These are phyloP conservation scores for Aspergillus caelatus DNA, from an alignment of 2,329 filamentous ascomycete genomes.

Conservation along the genomic window DNA sequence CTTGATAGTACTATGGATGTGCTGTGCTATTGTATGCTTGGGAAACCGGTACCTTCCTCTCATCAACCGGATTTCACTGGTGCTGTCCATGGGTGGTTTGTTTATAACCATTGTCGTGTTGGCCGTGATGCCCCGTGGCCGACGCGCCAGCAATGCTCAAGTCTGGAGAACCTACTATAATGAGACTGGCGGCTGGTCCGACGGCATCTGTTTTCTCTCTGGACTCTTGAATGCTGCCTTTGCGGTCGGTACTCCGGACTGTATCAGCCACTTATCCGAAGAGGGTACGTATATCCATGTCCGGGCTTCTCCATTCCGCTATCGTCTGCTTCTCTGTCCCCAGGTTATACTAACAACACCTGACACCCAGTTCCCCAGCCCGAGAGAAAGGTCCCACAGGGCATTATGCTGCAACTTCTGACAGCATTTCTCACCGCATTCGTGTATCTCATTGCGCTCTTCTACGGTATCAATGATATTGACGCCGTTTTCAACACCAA, in stretches of 20 bases:
- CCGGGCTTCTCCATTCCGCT: background rate
- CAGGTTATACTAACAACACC: background rate
- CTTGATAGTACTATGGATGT: conserved; percentile 56
- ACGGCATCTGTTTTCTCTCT: conserved; percentile 53
- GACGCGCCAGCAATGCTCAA: conserved; percentile 27
- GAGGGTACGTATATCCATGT: conserved; percentile 41
- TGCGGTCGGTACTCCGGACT: conserved; percentile 65
- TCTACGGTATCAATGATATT: conserved; percentile 43
- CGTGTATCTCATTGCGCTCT: conserved; percentile 52
- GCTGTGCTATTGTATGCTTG: conserved; percentile 54
- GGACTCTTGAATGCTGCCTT: conserved; percentile 69
- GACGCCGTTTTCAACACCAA: conserved; percentile 55
- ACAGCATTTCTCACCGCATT: conserved; percentile 48
- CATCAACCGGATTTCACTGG: conserved; percentile 57
- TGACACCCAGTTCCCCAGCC: conserved; percentile 26
- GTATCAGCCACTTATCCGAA: conserved; percentile 64
- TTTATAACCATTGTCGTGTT: conserved; percentile 52
- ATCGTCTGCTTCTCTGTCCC: background rate
- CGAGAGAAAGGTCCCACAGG: conserved; percentile 46
- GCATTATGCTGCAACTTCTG: conserved; percentile 49
- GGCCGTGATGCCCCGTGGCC: conserved; percentile 50
- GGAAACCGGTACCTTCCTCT: conserved; percentile 53
- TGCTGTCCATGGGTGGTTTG: conserved; percentile 55
- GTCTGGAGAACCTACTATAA: conserved; percentile 35
- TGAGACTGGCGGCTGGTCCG: conserved; percentile 33